These are phyloP conservation scores for Fraxinus dipetala DNA, from an alignment of 305 asterid genomes.

Conservation along the genomic window DNA sequence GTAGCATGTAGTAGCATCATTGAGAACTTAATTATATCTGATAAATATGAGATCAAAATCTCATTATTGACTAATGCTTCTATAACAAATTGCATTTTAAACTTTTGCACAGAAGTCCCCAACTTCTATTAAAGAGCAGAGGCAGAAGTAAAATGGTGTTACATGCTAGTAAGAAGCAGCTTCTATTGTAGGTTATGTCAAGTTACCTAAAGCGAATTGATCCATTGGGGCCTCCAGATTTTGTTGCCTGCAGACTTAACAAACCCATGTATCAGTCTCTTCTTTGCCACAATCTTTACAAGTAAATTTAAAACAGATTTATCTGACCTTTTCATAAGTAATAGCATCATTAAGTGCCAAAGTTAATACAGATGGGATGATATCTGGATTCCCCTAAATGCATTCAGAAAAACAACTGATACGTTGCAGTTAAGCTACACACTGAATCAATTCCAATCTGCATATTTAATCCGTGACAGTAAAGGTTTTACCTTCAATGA, in stretches of 20 bases:
- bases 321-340: conserved; percentile 86
- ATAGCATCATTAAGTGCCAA: conserved; percentile 82
- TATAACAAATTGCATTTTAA: neutral
- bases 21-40: neutral
- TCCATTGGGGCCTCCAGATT: conserved; percentile 94
- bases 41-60: neutral
- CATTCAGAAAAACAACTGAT: conserved; percentile 16
- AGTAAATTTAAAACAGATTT: conserved; percentile 20
- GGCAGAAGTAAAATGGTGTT: neutral
- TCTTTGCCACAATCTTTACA: conserved; percentile 1
- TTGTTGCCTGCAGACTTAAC: conserved; percentile 69
- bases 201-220: conserved; percentile 89
- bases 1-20: neutral
- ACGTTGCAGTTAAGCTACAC: neutral
- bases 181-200: neutral
- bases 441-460: neutral
- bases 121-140: neutral
- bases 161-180: neutral
- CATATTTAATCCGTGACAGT: neutral
- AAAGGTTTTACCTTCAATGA: conserved; percentile 54
- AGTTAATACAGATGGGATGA: conserved; percentile 66
- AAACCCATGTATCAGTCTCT: conserved; percentile 32
- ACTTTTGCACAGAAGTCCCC: neutral
- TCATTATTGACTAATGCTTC: neutral
- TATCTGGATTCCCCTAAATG: conserved; percentile 59